Conservation (phyloP, 2,329 filamentous ascomycete species). For the Berkeleyomyces basicola region DNA sequence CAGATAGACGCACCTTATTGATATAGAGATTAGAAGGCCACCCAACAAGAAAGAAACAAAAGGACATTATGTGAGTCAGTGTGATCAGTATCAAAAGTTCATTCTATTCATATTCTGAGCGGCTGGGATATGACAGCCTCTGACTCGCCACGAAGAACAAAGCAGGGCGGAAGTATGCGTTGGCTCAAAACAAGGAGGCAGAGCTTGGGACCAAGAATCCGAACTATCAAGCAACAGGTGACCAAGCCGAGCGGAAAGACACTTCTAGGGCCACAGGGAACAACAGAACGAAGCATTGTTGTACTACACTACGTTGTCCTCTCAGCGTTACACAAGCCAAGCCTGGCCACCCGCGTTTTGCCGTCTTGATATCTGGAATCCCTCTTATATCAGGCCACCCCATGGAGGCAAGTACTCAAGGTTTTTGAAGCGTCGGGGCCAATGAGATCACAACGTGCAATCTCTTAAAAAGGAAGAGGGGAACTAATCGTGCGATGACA, state of each 20-base stretch:
- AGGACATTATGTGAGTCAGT: neutral
- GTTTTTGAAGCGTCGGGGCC: neutral
- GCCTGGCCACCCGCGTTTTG: too few species aligned
- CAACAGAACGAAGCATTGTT: neutral
- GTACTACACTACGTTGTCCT: neutral
- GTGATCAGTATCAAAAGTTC: neutral
- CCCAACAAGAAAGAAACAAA: neutral
- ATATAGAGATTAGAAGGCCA: neutral
- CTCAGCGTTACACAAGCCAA: neutral
- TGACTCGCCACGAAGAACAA: neutral
- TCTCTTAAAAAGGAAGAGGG: neutral
- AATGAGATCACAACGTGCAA: neutral
- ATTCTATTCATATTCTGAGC: neutral
- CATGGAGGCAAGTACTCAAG: too few species aligned
- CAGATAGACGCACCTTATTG: neutral
- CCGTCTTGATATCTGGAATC: too few species aligned
- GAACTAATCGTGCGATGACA: neutral
- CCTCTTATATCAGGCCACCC: too few species aligned
- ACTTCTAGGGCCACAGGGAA: neutral
- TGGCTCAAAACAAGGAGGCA: neutral
- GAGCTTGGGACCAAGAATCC: too few species aligned
- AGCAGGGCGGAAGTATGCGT: neutral
- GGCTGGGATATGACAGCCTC: neutral
- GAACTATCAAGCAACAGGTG: neutral
- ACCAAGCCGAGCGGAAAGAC: neutral